Evolutionary conservation across 768 basidiomycete species (phyloP).

Genomic region (Neoboletus magnificus): DNA sequence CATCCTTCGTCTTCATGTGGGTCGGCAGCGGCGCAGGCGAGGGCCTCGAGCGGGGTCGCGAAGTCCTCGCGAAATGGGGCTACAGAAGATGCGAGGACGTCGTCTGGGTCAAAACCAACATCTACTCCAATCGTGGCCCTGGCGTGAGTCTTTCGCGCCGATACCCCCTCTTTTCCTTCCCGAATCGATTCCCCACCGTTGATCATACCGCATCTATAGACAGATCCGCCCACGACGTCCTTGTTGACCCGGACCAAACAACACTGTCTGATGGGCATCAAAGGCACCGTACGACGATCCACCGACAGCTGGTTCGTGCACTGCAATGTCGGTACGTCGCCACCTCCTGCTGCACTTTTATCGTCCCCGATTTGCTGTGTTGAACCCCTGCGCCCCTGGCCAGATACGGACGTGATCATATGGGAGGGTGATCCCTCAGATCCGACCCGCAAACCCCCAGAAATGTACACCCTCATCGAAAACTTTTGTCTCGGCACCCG

Average conservation of each 20-base stretch:
- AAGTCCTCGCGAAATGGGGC: conserved; percentile 91
- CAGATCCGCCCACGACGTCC: conserved; percentile 82
- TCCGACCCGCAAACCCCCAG: conserved; percentile 86
- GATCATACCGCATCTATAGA: conserved; percentile 39
- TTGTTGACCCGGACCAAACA: conserved; percentile 89
- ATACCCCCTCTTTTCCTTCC: background rate
- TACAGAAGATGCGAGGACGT: conserved; percentile 95
- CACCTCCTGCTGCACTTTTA: background rate
- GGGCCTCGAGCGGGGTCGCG: conserved; percentile 88
- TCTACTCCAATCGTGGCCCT: conserved; percentile 63
- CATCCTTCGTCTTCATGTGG: conserved; percentile 94
- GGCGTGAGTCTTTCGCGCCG: conserved; percentile 49
- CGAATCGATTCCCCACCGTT: background rate
- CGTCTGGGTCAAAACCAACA: conserved; percentile 97
- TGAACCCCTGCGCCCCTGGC: background rate
- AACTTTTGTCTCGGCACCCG: conserved; percentile 95
- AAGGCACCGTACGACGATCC: conserved; percentile 91
- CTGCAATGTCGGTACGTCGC: conserved; percentile 84
- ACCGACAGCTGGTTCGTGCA: conserved; percentile 97
- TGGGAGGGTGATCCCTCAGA: conserved; percentile 92
- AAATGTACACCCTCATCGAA: conserved; percentile 94
- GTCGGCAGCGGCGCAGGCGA: conserved; percentile 89
- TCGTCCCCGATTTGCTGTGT: background rate
- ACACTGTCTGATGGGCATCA: conserved; percentile 95
- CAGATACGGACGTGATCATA: conserved; percentile 94